These are phyloP conservation scores for Ogataea salicorniae DNA, from an alignment of 805 yeast species.

Conservation along the genomic window DNA sequence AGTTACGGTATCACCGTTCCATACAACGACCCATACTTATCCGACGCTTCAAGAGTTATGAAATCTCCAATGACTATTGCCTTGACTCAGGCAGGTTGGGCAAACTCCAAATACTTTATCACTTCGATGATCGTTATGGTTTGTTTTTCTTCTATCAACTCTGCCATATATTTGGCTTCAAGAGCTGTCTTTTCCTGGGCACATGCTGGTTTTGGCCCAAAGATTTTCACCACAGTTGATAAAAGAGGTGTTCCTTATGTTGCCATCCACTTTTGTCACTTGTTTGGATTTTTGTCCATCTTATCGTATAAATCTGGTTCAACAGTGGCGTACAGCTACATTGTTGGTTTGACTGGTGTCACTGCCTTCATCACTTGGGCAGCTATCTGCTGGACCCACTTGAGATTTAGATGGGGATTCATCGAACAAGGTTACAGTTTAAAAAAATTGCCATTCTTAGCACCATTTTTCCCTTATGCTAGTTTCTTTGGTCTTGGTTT, in stretches of 20 bases:
- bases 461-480: constrained; percentile 43
- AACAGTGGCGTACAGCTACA: constrained; percentile 49
- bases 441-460: constrained; percentile 16
- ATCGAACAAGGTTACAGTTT: constrained; percentile 11
- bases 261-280: constrained; percentile 48
- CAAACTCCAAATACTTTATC: constrained; percentile 32
- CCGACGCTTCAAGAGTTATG: constrained; percentile 27
- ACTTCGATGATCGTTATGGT: constrained; percentile 50
- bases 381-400: constrained; percentile 44
- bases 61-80: constrained; percentile 42
- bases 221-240: constrained; percentile 43
- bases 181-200: constrained; percentile 60
- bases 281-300: constrained; percentile 48
- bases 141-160: constrained; percentile 62
- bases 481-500: constrained; percentile 36
- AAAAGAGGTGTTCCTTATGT: constrained; percentile 55
- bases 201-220: constrained; percentile 55
- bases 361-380: constrained; percentile 65
- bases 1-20: constrained; percentile 53
- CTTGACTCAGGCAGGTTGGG: constrained; percentile 41
- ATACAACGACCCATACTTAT: constrained; percentile 41
- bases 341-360: constrained; percentile 57
- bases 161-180: constrained; percentile 61
- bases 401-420: constrained; percentile 37
- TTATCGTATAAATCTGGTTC: constrained; percentile 56